Evolutionary conservation across 768 basidiomycete species (phyloP).

Genomic region (Lentinula aciculospora): DNA sequence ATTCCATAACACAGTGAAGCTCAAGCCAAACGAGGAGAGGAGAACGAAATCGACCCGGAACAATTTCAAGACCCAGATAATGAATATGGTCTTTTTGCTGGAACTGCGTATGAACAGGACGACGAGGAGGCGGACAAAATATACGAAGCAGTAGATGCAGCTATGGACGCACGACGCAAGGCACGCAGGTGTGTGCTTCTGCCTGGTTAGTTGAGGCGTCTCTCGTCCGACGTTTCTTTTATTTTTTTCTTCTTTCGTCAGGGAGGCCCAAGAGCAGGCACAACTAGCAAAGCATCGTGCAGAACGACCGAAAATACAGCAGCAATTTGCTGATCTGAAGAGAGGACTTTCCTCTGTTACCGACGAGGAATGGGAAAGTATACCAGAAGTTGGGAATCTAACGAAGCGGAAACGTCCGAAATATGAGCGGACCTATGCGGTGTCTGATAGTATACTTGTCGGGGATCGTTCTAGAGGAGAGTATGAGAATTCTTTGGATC

Average conservation of each 20-base stretch:
- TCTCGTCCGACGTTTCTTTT: slow-evolving; percentile 16
- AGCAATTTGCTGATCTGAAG: slow-evolving; percentile 94
- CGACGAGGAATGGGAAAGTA: slow-evolving; percentile 89
- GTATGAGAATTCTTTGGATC: slow-evolving; percentile 74
- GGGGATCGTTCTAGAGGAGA: slow-evolving; percentile 74
- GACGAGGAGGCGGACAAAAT: slow-evolving; percentile 97
- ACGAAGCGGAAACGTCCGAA: slow-evolving; percentile 85
- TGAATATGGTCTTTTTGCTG: slow-evolving; percentile 92
- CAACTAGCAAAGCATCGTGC: slow-evolving; percentile 73
- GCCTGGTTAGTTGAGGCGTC: slow-evolving; percentile 31
- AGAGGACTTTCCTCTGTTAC: slow-evolving; percentile 81
- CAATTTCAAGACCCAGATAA: slow-evolving; percentile 97
- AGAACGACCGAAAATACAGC: slow-evolving; percentile 91
- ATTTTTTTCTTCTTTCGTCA: slow-evolving; percentile 20
- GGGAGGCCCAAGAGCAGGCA: slow-evolving; percentile 74
- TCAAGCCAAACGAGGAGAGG: slow-evolving; percentile 81
- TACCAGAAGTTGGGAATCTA: slow-evolving; percentile 95
- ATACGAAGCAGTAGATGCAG: slow-evolving; percentile 86
- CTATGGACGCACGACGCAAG: slow-evolving; percentile 84
- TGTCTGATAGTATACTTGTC: slow-evolving; percentile 90
- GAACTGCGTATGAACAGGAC: slow-evolving; percentile 93
- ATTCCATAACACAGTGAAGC: slow-evolving; percentile 57
- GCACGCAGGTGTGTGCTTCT: slow-evolving; percentile 63
- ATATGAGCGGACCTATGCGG: slow-evolving; percentile 83
- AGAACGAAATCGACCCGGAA: slow-evolving; percentile 82